Evolutionary conservation across 345 rosid genomes (phyloP).

Genomic region (Odontarrhena argentea): DNA sequence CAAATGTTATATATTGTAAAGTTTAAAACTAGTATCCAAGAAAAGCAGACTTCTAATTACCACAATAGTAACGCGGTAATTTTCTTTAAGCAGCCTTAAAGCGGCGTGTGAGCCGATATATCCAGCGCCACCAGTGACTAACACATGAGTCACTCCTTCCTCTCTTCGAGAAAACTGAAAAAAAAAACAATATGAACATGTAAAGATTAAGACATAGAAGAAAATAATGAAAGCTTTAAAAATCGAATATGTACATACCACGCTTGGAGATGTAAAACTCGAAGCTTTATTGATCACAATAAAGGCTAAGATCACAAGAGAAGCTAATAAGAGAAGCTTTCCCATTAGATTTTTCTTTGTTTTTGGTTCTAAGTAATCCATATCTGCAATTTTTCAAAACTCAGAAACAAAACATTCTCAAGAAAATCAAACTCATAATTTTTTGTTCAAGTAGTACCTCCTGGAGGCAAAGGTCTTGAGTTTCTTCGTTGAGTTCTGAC

Average conservation of each 20-base stretch:
- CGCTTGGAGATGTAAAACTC: slow-evolving; percentile 64
- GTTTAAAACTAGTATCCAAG: background rate
- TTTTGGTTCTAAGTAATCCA: slow-evolving; percentile 84
- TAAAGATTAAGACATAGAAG: background rate
- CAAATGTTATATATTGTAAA: background rate
- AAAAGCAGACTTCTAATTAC: slow-evolving; percentile 42
- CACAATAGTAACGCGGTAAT: slow-evolving; percentile 86
- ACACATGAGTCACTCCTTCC: slow-evolving; percentile 80
- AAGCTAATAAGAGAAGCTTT: slow-evolving; percentile 74
- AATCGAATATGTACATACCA: slow-evolving; percentile 46
- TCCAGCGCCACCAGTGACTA: slow-evolving; percentile 98
- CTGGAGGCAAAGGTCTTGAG: slow-evolving; percentile 53
- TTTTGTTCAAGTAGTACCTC: slow-evolving; percentile 44
- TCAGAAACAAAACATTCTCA: background rate
- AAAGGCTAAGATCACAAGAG: slow-evolving; percentile 71
- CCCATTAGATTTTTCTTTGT: slow-evolving; percentile 66
- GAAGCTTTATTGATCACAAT: slow-evolving; percentile 82
- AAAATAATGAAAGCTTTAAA: background rate
- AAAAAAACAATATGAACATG: background rate
- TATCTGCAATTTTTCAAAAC: slow-evolving; percentile 46
- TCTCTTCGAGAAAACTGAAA: slow-evolving; percentile 69
- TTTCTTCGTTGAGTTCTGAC: slow-evolving; percentile 67
- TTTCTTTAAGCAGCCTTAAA: slow-evolving; percentile 69
- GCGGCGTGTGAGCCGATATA: slow-evolving; percentile 97
- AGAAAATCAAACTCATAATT: background rate